Percentiles rank a stretch among this genome's conserved stretches.
phyloP scores from a whole-genome alignment of 2,329 filamentous ascomycete genomes.

The Fusarium sp. region DNA sequence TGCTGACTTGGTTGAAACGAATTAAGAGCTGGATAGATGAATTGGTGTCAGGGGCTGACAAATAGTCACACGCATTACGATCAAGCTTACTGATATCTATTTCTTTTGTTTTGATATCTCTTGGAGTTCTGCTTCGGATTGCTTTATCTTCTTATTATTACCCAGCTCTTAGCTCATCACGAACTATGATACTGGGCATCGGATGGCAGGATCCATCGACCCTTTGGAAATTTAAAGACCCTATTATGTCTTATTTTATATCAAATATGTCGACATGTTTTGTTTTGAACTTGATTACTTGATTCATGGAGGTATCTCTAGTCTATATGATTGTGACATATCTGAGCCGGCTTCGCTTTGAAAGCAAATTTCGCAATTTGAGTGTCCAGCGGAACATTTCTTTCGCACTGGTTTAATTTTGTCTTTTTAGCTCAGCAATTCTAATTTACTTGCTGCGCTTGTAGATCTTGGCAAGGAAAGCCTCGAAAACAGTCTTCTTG shows the following conservation, averaged over 20 bases:
- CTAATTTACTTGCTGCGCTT: constrained; percentile 87
- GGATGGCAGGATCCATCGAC: constrained; percentile 22
- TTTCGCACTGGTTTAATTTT: constrained; percentile 16
- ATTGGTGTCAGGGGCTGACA: background rate
- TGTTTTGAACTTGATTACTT: constrained; percentile 10
- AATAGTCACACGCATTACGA: background rate
- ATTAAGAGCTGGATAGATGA: background rate
- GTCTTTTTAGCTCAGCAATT: background rate
- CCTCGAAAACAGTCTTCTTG: constrained; percentile 90
- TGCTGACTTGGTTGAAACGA: constrained; percentile 1
- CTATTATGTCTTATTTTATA: constrained; percentile 1
- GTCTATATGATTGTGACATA: constrained; percentile 29
- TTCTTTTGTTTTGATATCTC: constrained; percentile 22
- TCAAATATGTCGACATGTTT: background rate
- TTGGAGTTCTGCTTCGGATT: constrained; percentile 2
- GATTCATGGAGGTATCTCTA: constrained; percentile 34
- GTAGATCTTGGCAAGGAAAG: constrained; percentile 96
- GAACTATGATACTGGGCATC: background rate
- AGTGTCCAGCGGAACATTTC: background rate
- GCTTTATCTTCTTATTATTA: constrained; percentile 14
- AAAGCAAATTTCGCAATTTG: constrained; percentile 22
- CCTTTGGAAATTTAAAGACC: background rate
- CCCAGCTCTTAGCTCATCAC: background rate
- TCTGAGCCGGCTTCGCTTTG: constrained; percentile 13
- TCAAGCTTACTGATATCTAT: background rate